Base-by-base conservation (phyloP, 2,329 filamentous ascomycete genomes). In the Xylariaceae sp. region DNA sequence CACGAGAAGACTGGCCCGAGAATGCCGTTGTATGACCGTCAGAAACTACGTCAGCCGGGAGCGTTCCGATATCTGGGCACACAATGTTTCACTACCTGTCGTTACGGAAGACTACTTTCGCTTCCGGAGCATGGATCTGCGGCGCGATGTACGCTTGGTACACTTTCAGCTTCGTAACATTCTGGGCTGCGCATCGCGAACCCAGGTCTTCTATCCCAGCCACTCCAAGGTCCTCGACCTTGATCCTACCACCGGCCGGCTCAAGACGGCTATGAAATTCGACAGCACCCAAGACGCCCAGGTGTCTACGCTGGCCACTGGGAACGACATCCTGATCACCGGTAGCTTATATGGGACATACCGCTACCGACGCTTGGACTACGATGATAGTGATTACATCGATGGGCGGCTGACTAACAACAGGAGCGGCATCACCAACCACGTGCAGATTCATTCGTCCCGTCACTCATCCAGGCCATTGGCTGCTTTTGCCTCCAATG, bases 81-180 rank as follows among this genome's bases (percentile, higher is more conserved):
- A n/a, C 5, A 11, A 63, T 35, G 43, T 44, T 10, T 42, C 46
- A 19, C 50, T 71, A 5, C 59, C 60, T 0, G 53, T 57, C 10
- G 55, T 46, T 15, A 26, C 5, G 1, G 64, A 69, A 13, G 70
- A 57, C 43, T 79, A 70, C 49, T 79, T 79, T 48, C 64, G 66
- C 32, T 82, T 80, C 49, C 65, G 64, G 25, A 64, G 60, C 24
- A 77, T 77, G 65, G 63, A 72, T 39, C 61, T 80, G 26, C 63
- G 67, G 29, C 62, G 61, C 14, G 62, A 75, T 32, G 60, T 76
- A 16, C 61, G 67, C 39, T 55, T 81, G 13, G 62, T 73, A n/a
- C 78, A 83, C 55, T 82, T 81, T 40, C 78, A 83, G 49, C 61
- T 82, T 10, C 72, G 78, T 27, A 79, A 78, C 45, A 61, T 80